Conservation (phyloP, 371 early-diverging fungal genomes). For the Mucor velutinosus region DNA sequence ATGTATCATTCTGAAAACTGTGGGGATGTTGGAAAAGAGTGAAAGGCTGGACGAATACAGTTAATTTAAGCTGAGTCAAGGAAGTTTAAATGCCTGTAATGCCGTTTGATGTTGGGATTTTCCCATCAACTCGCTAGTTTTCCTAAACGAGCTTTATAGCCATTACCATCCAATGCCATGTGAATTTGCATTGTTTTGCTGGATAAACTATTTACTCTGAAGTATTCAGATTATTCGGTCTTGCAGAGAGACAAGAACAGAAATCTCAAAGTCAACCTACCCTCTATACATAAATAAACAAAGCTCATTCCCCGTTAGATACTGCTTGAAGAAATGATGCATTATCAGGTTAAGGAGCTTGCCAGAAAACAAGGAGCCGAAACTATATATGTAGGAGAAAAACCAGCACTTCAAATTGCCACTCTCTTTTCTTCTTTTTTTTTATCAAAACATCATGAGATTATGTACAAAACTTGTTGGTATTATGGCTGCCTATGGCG, state of each 20-base stretch:
- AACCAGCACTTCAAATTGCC: neutral
- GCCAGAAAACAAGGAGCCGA: neutral
- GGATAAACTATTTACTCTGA: neutral
- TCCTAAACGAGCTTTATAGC: conserved; percentile 2
- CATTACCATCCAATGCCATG: conserved; percentile 1
- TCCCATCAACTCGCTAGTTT: conserved; percentile 12
- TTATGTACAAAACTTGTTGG: neutral
- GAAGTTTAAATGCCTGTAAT: neutral
- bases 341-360: neutral
- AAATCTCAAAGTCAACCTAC: neutral
- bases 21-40: too few relatives aligned
- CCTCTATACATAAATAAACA: neutral
- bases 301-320: neutral
- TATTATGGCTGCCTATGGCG: neutral
- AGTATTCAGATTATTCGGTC: too few relatives aligned
- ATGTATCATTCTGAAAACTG: neutral
- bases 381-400: neutral
- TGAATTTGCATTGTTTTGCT: conserved; percentile 1
- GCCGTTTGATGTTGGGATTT: neutral
- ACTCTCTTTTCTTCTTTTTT: neutral
- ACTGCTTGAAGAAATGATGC: neutral
- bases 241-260: neutral
- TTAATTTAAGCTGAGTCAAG: conserved; percentile 21
- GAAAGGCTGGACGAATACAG: conserved; percentile 3
- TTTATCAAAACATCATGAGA: neutral